Conservation (phyloP, 495 filamentous ascomycete species). For the Elasticomyces elasticus region DNA sequence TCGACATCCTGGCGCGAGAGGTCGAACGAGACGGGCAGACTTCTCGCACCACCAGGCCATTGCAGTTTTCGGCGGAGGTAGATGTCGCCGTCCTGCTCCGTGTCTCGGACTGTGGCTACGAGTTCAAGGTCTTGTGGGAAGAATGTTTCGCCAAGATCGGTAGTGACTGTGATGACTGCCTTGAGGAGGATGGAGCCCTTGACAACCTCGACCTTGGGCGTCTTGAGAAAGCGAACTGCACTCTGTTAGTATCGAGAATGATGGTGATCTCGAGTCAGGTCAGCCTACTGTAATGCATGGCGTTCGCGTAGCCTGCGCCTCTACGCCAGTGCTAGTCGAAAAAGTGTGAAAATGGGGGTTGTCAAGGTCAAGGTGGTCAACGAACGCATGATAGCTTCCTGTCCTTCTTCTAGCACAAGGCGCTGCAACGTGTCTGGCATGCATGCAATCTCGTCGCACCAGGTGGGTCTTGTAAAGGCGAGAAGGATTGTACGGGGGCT, state of each 20-base stretch:
- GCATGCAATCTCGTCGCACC: too few species aligned
- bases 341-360: not conserved
- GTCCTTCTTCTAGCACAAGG: too few species aligned
- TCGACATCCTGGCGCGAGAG: constrained; percentile 13
- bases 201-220: constrained; percentile 15
- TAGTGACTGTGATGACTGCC: constrained; percentile 69
- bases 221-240: constrained; percentile 25
- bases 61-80: constrained; percentile 37
- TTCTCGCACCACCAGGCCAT: constrained; percentile 46
- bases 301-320: not conserved
- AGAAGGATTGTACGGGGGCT: too few species aligned
- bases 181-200: constrained; percentile 17
- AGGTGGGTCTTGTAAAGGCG: too few species aligned
- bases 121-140: constrained; percentile 55
- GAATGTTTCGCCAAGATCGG: constrained; percentile 82
- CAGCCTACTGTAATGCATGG: constrained; percentile 16
- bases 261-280: not conserved
- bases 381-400: too few species aligned
- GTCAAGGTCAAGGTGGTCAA: too few species aligned
- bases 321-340: not conserved
- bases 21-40: constrained; percentile 35
- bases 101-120: constrained; percentile 37
- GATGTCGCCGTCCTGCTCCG: constrained; percentile 28
- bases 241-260: not conserved
- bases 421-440: too few species aligned